These are phyloP conservation scores for Platanus orientalis DNA, from an alignment of 164 flowering plant species.

Conservation along the genomic window DNA sequence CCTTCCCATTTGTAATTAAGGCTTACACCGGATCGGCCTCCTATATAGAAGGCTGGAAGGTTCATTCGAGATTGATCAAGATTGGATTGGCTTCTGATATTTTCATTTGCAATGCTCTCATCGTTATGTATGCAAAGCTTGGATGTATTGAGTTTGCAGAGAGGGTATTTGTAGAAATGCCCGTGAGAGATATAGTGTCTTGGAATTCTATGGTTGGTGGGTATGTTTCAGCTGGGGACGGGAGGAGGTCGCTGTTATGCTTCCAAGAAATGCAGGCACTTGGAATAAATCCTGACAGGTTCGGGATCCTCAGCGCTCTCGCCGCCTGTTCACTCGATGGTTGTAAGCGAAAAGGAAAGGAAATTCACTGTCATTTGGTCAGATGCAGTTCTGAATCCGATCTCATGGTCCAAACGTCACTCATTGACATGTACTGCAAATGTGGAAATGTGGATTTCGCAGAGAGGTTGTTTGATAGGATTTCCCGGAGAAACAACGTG, in stretches of 20 bases:
- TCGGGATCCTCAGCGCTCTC: slow-evolving; percentile 38
- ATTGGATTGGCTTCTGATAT: slow-evolving; percentile 45
- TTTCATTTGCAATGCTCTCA: slow-evolving; percentile 50
- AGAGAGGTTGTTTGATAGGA: slow-evolving; percentile 36
- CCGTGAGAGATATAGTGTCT: slow-evolving; percentile 47
- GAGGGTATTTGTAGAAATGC: slow-evolving; percentile 56
- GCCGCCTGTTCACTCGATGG: slow-evolving; percentile 42
- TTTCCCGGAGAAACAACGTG: slow-evolving; percentile 29
- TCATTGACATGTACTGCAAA: slow-evolving; percentile 67
- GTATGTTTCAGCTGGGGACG: slow-evolving; percentile 44
- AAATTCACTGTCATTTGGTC: slow-evolving; percentile 35
- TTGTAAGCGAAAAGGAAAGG: slow-evolving; percentile 29
- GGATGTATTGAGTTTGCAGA: slow-evolving; percentile 43
- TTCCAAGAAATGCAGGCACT: slow-evolving; percentile 36
- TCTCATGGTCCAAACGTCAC: slow-evolving; percentile 48
- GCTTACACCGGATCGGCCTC: slow-evolving; percentile 34
- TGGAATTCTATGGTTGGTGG: slow-evolving; percentile 78
- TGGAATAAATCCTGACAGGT: slow-evolving; percentile 37
- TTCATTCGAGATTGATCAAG: slow-evolving; percentile 44
- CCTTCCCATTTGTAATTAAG: slow-evolving; percentile 61
- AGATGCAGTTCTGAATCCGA: slow-evolving; percentile 23
- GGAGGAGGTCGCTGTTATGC: slow-evolving; percentile 30
- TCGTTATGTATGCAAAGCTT: slow-evolving; percentile 51
- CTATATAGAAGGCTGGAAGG: slow-evolving; percentile 36
- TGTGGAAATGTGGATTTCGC: slow-evolving; percentile 44